Conservation (phyloP, 179 eudicot genomes). For the Silene coronaria region DNA sequence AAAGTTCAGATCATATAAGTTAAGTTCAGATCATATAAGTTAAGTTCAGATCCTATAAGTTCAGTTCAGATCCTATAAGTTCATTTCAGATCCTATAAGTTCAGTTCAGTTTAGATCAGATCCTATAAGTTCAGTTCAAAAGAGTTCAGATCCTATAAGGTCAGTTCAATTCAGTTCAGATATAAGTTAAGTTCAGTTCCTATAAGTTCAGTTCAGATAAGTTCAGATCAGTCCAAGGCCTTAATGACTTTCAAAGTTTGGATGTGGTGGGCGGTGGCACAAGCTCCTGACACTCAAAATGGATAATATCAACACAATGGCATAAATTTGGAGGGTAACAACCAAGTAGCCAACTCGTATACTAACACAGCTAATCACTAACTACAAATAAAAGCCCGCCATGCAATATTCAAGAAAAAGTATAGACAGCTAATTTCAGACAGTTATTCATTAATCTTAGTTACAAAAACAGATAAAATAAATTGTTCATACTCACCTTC, state of each 20-base stretch:
- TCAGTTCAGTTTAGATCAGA: too few species aligned
- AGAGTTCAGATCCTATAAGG: too few species aligned
- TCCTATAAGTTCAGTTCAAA: too few species aligned
- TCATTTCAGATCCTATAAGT: too few species aligned
- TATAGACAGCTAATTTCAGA: slow-evolving; percentile 9
- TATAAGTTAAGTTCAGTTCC: too few species aligned
- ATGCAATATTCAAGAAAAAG: background rate
- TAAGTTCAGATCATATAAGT: too few species aligned
- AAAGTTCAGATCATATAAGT: too few species aligned
- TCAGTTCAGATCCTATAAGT: too few species aligned
- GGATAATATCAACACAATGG: slow-evolving; percentile 4
- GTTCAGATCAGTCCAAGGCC: too few species aligned
- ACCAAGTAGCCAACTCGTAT: background rate
- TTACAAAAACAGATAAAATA: background rate
- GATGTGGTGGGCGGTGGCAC: background rate
- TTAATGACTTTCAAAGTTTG: background rate
- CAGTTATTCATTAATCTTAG: background rate
- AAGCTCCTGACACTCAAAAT: background rate
- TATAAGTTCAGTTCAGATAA: too few species aligned
- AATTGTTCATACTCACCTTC: slow-evolving; percentile 49
- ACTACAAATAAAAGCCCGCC: slow-evolving; percentile 5
- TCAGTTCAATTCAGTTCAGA: too few species aligned
- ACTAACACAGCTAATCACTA: slow-evolving; percentile 9
- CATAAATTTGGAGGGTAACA: background rate
- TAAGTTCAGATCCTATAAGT: too few species aligned